These are phyloP conservation scores for Yamadazyma mexicana DNA, from an alignment of 1,139 yeast genomes.

Conservation along the genomic window DNA sequence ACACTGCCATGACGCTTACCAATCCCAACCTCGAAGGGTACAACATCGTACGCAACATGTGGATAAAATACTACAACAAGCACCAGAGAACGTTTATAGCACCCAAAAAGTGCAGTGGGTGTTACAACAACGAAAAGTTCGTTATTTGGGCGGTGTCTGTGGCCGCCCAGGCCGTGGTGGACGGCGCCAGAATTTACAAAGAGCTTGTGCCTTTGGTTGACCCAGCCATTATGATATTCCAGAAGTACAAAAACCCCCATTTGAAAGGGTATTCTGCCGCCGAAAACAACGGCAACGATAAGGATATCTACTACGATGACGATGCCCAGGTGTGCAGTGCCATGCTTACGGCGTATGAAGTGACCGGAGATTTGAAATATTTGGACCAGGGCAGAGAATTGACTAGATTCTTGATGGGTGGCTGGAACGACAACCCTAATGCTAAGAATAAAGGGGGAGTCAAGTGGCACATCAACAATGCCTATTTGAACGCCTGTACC, in stretches of 20 bases:
- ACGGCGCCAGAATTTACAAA: conserved; percentile 60
- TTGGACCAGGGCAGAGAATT: conserved; percentile 60
- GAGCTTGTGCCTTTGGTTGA: conserved; percentile 58
- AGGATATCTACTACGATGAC: conserved; percentile 72
- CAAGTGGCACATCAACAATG: conserved; percentile 64
- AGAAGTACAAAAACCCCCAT: conserved; percentile 52
- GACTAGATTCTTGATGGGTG: conserved; percentile 65
- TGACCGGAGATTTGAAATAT: conserved; percentile 54
- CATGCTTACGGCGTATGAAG: conserved; percentile 67
- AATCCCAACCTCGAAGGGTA: conserved; percentile 57
- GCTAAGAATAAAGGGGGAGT: conserved; percentile 57
- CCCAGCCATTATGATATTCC: conserved; percentile 53
- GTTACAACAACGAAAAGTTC: conserved; percentile 55
- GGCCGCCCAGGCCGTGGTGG: conserved; percentile 61
- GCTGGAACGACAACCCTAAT: conserved; percentile 52
- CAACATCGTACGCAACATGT: conserved; percentile 41
- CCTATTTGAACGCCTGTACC: conserved; percentile 64
- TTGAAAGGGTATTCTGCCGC: conserved; percentile 60
- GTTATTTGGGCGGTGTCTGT: conserved; percentile 72
- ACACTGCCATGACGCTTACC: conserved; percentile 27
- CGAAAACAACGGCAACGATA: conserved; percentile 54
- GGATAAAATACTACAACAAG: conserved; percentile 50
- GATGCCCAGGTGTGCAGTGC: conserved; percentile 76
- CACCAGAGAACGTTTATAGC: conserved; percentile 43
- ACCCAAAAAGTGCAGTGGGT: conserved; percentile 44